Evolutionary conservation across 108 stramenopile species (phyloP), one percentile per base, ranked within the genome.

Genomic region (Cyclotella kingstonii): DNA sequence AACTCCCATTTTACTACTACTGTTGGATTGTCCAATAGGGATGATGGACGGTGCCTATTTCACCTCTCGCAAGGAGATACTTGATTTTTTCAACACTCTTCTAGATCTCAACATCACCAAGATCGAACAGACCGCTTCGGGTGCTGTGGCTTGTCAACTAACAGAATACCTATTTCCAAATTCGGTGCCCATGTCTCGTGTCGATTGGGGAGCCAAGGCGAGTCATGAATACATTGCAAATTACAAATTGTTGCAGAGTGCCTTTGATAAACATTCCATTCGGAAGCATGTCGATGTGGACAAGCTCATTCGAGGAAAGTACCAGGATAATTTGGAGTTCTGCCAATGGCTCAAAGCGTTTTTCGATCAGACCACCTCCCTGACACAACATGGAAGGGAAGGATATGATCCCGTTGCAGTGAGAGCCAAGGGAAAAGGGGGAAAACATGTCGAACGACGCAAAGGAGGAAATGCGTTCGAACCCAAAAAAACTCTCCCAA

Each of bases 1-100:
- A 44, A 44, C 11, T 5, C n/a, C 5, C 45, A 46, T 21, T 34
- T 22, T n/a, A 9, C 30, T 18, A 11, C 26, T 4, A 21, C 28
- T 22, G 31, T 3, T 4, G 8, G 1, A 42, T 40, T 3, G 0
- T 26, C 39, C 7, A 25, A 34, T 66, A 78, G 96, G 95, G 63
- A 97, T 99, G 94, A 99, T 99, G 98, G 95, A 97, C 80, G 76
- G 66, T 15, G 97, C 97, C 30, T 98, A 96, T 89, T 98, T 98
- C 75, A 96, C 96, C 40, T 96, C 96, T 42, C 86, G 97, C 19
- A 80, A 78, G 28, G 96, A 96, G 47, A 81, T 99, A 15, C 80
- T 99, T 17, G 84, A 91, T 19, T 99, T 98, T 84, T 80, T 99
- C 73, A 99, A 99, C 80, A 59, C 62, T 14, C 78, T 91, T 43